A percentile compares a stretch with the other conserved stretches of the same genome.
phyloP scores from a whole-genome alignment of 495 filamentous ascomycete genomes.

The Aspergillus homomorphus region DNA sequence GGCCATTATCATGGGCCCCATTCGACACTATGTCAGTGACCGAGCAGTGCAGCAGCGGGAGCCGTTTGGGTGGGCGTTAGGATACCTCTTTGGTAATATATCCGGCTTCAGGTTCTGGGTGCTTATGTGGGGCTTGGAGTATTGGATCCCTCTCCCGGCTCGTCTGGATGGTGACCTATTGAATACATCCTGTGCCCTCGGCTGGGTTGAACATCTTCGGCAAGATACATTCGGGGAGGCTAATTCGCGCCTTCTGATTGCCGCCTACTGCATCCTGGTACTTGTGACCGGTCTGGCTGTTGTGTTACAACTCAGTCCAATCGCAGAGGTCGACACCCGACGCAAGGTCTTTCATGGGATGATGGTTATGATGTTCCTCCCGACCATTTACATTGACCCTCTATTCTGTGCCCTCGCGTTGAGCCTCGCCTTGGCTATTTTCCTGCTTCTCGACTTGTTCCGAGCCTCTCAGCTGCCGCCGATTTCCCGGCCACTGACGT shows the following conservation, averaged over 20 bases:
- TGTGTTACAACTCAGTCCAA: slow-evolving; percentile 67
- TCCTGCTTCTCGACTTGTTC: slow-evolving; percentile 84
- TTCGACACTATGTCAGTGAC: slow-evolving; percentile 64
- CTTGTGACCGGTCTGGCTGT: slow-evolving; percentile 66
- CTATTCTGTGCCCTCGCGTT: slow-evolving; percentile 76
- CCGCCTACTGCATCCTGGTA: slow-evolving; percentile 66
- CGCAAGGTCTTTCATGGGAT: slow-evolving; percentile 98
- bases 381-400: slow-evolving; percentile 81
- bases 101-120: slow-evolving; percentile 63
- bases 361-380: slow-evolving; percentile 94
- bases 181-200: slow-evolving; percentile 40
- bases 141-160: slow-evolving; percentile 73
- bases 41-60: slow-evolving; percentile 69
- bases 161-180: slow-evolving; percentile 35
- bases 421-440: slow-evolving; percentile 68
- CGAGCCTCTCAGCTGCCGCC: slow-evolving; percentile 89
- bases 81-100: slow-evolving; percentile 84
- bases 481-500: slow-evolving; percentile 73
- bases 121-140: slow-evolving; percentile 59
- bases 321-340: slow-evolving; percentile 89
- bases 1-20: slow-evolving; percentile 61
- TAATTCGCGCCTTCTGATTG: slow-evolving; percentile 76
- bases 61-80: slow-evolving; percentile 87
- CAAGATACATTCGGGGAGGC: slow-evolving; percentile 63
- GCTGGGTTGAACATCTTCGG: slow-evolving; percentile 58